Evolutionary conservation across 2,329 filamentous ascomycete genomes (phyloP), one percentile per base, ranked within the genome.

Genomic region (Ascocoryne sarcoides): DNA sequence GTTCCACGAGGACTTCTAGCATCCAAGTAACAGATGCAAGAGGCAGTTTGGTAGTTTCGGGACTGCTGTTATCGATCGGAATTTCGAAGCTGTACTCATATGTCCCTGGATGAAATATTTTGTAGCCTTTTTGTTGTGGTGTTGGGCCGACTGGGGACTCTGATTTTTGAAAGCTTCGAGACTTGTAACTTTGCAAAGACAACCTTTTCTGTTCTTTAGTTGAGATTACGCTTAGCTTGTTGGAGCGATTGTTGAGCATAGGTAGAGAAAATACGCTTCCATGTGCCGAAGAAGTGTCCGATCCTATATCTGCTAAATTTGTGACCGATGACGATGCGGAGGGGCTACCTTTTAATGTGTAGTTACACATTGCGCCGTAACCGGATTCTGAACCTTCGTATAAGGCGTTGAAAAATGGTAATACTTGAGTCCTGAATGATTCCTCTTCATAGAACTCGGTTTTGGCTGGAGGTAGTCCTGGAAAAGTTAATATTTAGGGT

Each of bases 331-430:
- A 51, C 12, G 43, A 44, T 28, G 54, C 49, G 2, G 51, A 49
- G 31, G 50, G 54, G 16, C 56, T 53, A 32, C 55, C 44, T 36
- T 51, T 47, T n/a, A 59, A 60, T 3, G 60, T 62, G 56, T 72
- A 79, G 4, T 64, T 72, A 63, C 76, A 82, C 49, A 76, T 70
- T 48, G 76, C 76, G n/a, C 77, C 77, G 52, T 73, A 81, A 2
- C 55, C 53, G 14, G 68, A 70, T 52, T 77, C 73, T 68, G 75
- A 76, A 3, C 68, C 67, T 41, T 75, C 69, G 46, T 78, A 73
- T 57, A 73, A 67, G 35, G 84, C 82, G 55, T 95, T 93, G 69
- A 95, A 98, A 59, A 96, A 96, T 0, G 83, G 90, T 64, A 87
- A 79, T 14, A 79, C 90, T 56, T 95, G 89, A 30, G 84, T 90